These are phyloP conservation scores for Apiotrichum brassicae DNA, from an alignment of 1,284 basidiomycete genomes.

Conservation along the genomic window DNA sequence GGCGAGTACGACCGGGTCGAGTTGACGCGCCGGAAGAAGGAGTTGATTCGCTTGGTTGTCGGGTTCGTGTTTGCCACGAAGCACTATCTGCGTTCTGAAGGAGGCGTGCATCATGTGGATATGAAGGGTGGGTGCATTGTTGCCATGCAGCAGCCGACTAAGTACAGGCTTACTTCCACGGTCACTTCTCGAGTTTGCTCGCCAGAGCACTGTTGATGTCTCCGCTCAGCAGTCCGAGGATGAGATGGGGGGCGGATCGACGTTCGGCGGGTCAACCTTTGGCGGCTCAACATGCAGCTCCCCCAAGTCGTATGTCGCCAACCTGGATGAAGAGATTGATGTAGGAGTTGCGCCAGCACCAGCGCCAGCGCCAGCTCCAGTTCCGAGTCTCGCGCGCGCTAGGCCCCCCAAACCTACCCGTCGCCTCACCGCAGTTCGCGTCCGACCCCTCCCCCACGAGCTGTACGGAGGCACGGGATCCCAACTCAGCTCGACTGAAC, in stretches of 20 bases:
- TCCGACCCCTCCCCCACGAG: constrained; percentile 5
- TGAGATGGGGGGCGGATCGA: neutral
- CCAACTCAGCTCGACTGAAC: constrained; percentile 15
- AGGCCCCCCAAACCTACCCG: too few species aligned
- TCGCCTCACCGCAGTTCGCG: constrained; percentile 37
- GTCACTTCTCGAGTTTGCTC: constrained; percentile 24
- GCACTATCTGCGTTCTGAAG: constrained; percentile 43
- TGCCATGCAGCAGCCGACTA: neutral
- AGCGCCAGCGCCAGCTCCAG: too few species aligned
- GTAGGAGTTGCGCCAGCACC: too few species aligned
- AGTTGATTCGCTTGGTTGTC: constrained; percentile 61
- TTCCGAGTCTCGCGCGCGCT: too few species aligned
- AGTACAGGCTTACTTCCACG: constrained; percentile 34
- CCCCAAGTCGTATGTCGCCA: constrained; percentile 4
- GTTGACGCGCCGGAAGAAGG: constrained; percentile 63
- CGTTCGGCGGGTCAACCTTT: neutral
- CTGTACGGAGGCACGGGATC: neutral
- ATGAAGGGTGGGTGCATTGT: constrained; percentile 35
- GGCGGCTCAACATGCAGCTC: constrained; percentile 5
- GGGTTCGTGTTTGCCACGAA: constrained; percentile 40
- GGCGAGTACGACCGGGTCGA: constrained; percentile 44
- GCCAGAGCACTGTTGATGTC: neutral
- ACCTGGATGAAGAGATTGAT: constrained; percentile 7
- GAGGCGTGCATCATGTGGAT: constrained; percentile 41
- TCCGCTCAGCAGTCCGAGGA: neutral